Percentiles rank a stretch among this genome's conserved stretches.
Conservation (phyloP, 2,329 filamentous ascomycete genomes). For the Cladophialophora exuberans region DNA sequence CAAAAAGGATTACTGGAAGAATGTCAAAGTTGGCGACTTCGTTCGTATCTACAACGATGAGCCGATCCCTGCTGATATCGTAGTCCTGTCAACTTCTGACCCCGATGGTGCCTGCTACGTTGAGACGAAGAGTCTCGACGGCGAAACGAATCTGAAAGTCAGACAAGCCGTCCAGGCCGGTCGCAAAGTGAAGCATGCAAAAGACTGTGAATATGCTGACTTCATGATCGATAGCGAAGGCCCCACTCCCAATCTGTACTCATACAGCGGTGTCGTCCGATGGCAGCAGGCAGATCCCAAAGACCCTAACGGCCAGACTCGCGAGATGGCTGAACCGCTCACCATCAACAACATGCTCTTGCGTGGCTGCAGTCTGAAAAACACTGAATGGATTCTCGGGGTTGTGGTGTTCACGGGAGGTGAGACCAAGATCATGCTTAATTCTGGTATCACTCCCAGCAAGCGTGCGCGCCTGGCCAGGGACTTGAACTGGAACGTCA, state of each 20-base stretch:
- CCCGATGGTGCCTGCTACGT: conserved; percentile 94
- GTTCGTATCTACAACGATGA: conserved; percentile 96
- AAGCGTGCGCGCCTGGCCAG: conserved; percentile 90
- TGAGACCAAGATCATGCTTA: conserved; percentile 99
- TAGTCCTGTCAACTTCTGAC: conserved; percentile 91
- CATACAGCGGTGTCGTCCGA: conserved; percentile 85
- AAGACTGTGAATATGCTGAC: conserved; percentile 86
- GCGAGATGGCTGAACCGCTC: conserved; percentile 88
- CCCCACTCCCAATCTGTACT: conserved; percentile 91
- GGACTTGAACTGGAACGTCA: conserved; percentile 94
- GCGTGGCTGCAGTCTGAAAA: conserved; percentile 88
- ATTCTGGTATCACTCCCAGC: conserved; percentile 90
- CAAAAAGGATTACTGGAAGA: conserved; percentile 94
- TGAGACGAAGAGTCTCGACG: conserved; percentile 97
- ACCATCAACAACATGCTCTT: conserved; percentile 94
- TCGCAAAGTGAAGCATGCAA: conserved; percentile 79
- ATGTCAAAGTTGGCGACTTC: conserved; percentile 91
- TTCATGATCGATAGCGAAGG: conserved; percentile 89
- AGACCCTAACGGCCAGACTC: conserved; percentile 63
- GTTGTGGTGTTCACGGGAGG: conserved; percentile 92
- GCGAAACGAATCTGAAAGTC: conserved; percentile 96
- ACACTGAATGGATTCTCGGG: conserved; percentile 94
- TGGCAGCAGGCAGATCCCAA: conserved; percentile 77
- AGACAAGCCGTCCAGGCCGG: conserved; percentile 87
- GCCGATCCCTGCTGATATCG: conserved; percentile 89